Evolutionary conservation across 768 basidiomycete species (phyloP).

Genomic region (Gelatoporia subvermispora): DNA sequence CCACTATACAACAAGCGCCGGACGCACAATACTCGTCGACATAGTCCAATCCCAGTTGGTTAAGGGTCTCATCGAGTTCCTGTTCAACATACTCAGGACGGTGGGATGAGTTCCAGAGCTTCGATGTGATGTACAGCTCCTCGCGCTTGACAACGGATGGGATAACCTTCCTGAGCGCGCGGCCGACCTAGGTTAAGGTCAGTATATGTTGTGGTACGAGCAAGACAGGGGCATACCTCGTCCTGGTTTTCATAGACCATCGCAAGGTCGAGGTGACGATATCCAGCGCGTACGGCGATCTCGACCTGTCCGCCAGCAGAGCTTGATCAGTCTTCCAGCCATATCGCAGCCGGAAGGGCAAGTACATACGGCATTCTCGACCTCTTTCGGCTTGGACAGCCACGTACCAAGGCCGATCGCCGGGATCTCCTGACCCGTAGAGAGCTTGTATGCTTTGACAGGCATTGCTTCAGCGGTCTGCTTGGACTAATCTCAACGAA

Average conservation of each 20-base stretch:
- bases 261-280: slow-evolving; percentile 83
- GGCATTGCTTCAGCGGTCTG: slow-evolving; percentile 28
- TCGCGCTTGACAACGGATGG: slow-evolving; percentile 74
- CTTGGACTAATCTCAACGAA: not conserved
- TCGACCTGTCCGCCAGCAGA: slow-evolving; percentile 62
- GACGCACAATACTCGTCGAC: slow-evolving; percentile 74
- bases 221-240: slow-evolving; percentile 33
- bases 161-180: slow-evolving; percentile 71
- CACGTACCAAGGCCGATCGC: slow-evolving; percentile 84
- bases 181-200: slow-evolving; percentile 40
- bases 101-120: slow-evolving; percentile 79
- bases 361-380: slow-evolving; percentile 58
- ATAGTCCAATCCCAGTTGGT: slow-evolving; percentile 68
- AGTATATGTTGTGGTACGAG: not conserved
- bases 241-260: slow-evolving; percentile 77
- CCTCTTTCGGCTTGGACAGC: slow-evolving; percentile 71
- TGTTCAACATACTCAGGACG: slow-evolving; percentile 62
- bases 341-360: not conserved
- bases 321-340: too few species aligned
- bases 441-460: slow-evolving; percentile 33
- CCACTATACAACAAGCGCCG: not conserved
- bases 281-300: slow-evolving; percentile 68
- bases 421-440: slow-evolving; percentile 52
- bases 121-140: slow-evolving; percentile 77
- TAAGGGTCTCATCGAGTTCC: slow-evolving; percentile 71